A percentile compares a stretch with the other conserved stretches of the same genome.
These are phyloP conservation scores for Nitzschia sp. DNA, from an alignment of 108 stramenopile species.

Conservation along the genomic window DNA sequence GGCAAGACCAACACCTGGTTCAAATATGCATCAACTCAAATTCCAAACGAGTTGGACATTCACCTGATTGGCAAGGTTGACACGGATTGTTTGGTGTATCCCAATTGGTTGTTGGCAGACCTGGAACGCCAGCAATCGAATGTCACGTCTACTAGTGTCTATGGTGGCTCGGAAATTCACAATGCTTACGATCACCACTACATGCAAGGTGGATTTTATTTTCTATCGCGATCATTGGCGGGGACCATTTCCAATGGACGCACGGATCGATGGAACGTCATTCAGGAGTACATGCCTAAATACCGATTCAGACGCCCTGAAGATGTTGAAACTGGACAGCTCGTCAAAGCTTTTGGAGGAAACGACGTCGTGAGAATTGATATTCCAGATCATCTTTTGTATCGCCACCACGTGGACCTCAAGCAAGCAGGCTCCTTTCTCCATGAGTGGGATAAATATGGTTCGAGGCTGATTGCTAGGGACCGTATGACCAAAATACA, in stretches of 20 bases:
- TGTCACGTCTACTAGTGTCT: not conserved
- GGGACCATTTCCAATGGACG: not conserved
- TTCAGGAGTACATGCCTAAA: not conserved
- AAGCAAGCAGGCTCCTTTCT: not conserved
- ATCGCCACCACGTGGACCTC: not conserved
- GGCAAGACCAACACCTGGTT: constrained; percentile 37
- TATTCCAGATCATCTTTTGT: not conserved
- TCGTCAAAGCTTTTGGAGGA: not conserved
- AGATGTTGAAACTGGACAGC: constrained; percentile 10
- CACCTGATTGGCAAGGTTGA: constrained; percentile 36
- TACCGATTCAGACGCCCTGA: constrained; percentile 1
- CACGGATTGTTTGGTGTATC: constrained; percentile 14
- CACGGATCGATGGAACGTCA: not conserved
- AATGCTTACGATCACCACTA: not conserved
- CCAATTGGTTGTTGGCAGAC: constrained; percentile 15
- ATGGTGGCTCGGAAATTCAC: constrained; percentile 1
- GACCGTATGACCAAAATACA: not conserved
- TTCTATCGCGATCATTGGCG: constrained; percentile 1
- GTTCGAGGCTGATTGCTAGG: not conserved
- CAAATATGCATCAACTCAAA: constrained; percentile 16
- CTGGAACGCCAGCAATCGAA: not conserved
- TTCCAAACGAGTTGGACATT: constrained; percentile 9
- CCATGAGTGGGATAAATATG: not conserved
- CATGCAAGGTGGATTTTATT: constrained; percentile 21
- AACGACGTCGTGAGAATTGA: not conserved